phyloP scores from a whole-genome alignment of 1,284 basidiomycete species.

The Meripilus lineatus region DNA sequence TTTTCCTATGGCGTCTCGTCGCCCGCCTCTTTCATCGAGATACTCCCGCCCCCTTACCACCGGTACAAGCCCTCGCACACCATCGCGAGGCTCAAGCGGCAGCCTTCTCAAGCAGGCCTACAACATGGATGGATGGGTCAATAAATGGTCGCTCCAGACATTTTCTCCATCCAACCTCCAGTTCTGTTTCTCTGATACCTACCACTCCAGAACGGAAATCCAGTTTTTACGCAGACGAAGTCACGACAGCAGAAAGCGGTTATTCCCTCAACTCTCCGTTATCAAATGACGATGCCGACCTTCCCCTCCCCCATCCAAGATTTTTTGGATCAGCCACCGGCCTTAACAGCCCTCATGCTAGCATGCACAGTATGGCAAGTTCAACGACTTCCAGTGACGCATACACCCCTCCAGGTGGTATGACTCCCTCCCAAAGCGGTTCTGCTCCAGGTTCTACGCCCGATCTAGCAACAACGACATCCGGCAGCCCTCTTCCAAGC shows the following conservation, averaged over 20 bases:
- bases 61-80: slow-evolving; percentile 55
- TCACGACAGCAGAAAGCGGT: slow-evolving; percentile 21
- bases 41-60: slow-evolving; percentile 45
- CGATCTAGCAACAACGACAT: slow-evolving; percentile 17
- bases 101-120: slow-evolving; percentile 19
- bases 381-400: slow-evolving; percentile 14
- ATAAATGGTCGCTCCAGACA: slow-evolving; percentile 10
- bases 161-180: slow-evolving; percentile 17
- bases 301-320: slow-evolving; percentile 24
- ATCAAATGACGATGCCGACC: slow-evolving; percentile 10
- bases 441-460: slow-evolving; percentile 15
- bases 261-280: slow-evolving; percentile 20
- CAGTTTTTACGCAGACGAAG: slow-evolving; percentile 23
- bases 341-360: slow-evolving; percentile 14
- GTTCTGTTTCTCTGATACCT: slow-evolving; percentile 26
- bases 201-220: slow-evolving; percentile 17
- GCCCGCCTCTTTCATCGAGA: slow-evolving; percentile 27
- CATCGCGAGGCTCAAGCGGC: slow-evolving; percentile 44
- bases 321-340: slow-evolving; percentile 17
- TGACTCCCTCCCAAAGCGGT: slow-evolving; percentile 6
- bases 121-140: slow-evolving; percentile 20
- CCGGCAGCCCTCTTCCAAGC: slow-evolving; percentile 3
- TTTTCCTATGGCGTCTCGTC: slow-evolving; percentile 35
- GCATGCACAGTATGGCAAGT: slow-evolving; percentile 15
- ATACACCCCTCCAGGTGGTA: too few relatives aligned